Percentiles rank a stretch among this genome's conserved stretches.
phyloP scores from a whole-genome alignment of 352 stramenopile genomes.

The Phytophthora tubulina region DNA sequence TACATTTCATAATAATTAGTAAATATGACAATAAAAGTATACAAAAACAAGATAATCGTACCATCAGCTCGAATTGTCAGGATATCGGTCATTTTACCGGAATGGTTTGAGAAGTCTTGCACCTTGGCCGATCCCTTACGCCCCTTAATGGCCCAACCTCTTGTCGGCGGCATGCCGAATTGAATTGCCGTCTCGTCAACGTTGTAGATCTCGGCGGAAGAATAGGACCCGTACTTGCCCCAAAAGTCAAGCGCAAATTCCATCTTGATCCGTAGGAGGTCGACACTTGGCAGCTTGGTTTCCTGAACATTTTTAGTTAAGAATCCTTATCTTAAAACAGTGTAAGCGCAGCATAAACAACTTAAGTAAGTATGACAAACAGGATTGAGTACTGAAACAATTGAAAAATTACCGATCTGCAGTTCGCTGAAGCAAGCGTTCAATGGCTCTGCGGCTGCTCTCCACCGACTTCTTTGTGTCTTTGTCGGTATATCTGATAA shows the following conservation, averaged over 20 bases:
- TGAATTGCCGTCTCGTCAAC: not conserved
- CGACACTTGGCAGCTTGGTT: not conserved
- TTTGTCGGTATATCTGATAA: too few relatives aligned
- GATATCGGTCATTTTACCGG: not conserved
- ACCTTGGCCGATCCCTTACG: conserved; percentile 1
- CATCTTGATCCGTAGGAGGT: too few relatives aligned
- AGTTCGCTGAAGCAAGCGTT: too few relatives aligned
- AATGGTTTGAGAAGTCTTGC: not conserved
- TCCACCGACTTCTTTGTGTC: not conserved
- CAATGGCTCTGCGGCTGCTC: not conserved
- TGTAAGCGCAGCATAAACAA: not conserved
- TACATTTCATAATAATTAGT: too few relatives aligned
- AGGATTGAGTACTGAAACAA: not conserved
- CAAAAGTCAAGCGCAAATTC: not conserved
- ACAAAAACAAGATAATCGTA: not conserved
- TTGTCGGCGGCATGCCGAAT: not conserved
- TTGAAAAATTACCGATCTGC: not conserved
- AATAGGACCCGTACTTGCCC: not conserved
- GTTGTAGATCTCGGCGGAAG: not conserved
- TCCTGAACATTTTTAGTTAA: not conserved
- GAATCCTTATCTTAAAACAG: not conserved
- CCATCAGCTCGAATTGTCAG: conserved; percentile 6
- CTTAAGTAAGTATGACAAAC: not conserved
- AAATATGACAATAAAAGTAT: not conserved
- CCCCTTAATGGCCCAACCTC: not conserved